These are phyloP conservation scores for Acanthamoeba castellanii DNA, from an alignment of 208 protist species.

Conservation along the genomic window DNA sequence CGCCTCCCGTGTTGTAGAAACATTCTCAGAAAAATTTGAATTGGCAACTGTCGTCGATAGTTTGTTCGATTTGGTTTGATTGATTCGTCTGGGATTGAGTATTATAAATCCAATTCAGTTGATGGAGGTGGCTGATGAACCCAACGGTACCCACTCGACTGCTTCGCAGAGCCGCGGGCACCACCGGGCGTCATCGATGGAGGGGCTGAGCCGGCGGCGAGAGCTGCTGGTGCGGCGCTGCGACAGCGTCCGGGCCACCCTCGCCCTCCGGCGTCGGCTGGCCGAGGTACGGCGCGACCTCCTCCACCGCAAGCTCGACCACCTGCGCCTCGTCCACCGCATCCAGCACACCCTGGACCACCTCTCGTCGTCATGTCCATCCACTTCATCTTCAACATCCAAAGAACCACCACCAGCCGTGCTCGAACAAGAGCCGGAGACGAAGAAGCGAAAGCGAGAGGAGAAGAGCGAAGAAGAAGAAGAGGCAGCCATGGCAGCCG, in stretches of 20 bases:
- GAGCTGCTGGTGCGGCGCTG: slow-evolving; percentile 36
- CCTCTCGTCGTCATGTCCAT: neutral
- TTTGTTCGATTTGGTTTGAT: too few species aligned
- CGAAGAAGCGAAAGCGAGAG: too few species aligned
- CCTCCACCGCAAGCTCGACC: slow-evolving; percentile 5
- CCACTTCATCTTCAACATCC: neutral
- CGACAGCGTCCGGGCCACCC: slow-evolving; percentile 5
- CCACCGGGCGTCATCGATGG: neutral
- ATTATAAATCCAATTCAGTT: too few species aligned
- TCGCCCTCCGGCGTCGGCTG: slow-evolving; percentile 1
- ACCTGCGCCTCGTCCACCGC: slow-evolving; percentile 20
- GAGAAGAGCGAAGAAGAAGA: too few species aligned
- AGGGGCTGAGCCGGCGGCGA: neutral
- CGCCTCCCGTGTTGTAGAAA: neutral
- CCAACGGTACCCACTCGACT: too few species aligned
- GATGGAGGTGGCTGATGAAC: too few species aligned
- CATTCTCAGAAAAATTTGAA: neutral
- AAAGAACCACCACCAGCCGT: neutral
- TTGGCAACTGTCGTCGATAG: too few species aligned
- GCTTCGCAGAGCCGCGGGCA: too few species aligned
- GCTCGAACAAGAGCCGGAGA: too few species aligned
- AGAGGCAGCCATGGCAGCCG: too few species aligned
- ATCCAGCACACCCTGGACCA: neutral
- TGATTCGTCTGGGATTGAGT: too few species aligned
- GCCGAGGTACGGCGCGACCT: slow-evolving; percentile 2